Base-by-base conservation (phyloP, 2,329 filamentous ascomycete species). In the Pyrenophora tritici-repentis region DNA sequence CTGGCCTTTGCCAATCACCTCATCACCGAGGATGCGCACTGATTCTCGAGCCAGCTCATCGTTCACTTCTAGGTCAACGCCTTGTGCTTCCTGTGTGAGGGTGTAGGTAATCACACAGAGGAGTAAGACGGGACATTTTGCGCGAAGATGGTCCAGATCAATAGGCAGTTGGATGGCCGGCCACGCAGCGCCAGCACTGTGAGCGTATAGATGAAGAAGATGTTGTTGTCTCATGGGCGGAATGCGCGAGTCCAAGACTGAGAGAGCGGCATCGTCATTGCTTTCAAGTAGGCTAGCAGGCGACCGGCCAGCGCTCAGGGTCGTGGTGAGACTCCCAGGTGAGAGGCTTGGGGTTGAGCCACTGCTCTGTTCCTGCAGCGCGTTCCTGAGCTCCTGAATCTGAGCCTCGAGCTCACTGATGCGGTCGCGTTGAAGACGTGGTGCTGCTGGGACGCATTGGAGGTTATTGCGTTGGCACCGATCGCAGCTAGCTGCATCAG, bases 351-450 rank as follows among this genome's bases (percentile, higher is more conserved):
- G 50, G 7, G 58, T 62, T 8, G 44, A 52, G 38, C 52, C 62
- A 41, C 41, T 60, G 26, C 55, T 61, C 14, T 51, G 37, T 31
- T 58, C 26, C 26, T 47, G 24, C 31, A 47, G 31, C 42, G 42
- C 26, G 26, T 29, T 29, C 26, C 26, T 56, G 26, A 68, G 62
- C 53, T 63, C 57, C 18, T 63, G 46, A 17, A 67, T 49, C 34
- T 67, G 56, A 24, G 59, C 49, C 40, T 68, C 65, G 29, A 68
- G 65, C 38, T 68, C 62, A 12, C 47, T 55, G 20, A 68, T 66
- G 14, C 62, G 61, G 29, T 68, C 56, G 43, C 64, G 63, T 34
- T 68, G 65, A 8, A 67, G 61, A 44, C 62, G 59, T 50, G 63
- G 65, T 17, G 65, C 59, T 38, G 63, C 56, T 33, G 58, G 63